Conservation (phyloP, 1,139 yeast species). For the Yamadazyma aaseri region DNA sequence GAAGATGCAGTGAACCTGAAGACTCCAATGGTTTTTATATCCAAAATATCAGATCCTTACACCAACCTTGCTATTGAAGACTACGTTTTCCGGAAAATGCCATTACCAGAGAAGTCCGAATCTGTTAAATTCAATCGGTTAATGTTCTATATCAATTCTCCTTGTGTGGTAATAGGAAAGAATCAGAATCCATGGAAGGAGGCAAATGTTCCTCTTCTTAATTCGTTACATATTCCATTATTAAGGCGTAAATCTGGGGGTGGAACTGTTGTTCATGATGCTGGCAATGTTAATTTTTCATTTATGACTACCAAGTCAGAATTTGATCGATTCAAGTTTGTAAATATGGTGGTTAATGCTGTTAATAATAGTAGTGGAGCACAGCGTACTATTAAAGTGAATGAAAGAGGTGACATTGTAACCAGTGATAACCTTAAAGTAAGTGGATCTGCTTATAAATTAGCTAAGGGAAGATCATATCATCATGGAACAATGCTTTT, state of each 20-base stretch:
- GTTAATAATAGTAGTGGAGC: constrained; percentile 34
- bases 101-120: constrained; percentile 29
- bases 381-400: constrained; percentile 37
- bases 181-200: constrained; percentile 96
- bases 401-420: constrained; percentile 78
- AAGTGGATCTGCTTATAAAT: constrained; percentile 89
- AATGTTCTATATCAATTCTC: constrained; percentile 70
- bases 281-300: constrained; percentile 88
- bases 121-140: constrained; percentile 46
- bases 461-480: constrained; percentile 78
- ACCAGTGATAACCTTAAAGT: constrained; percentile 54
- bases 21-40: constrained; percentile 40
- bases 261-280: constrained; percentile 94
- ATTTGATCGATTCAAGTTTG: constrained; percentile 66
- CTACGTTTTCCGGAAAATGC: constrained; percentile 66
- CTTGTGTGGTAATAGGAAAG: constrained; percentile 93
- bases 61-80: constrained; percentile 82
- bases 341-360: constrained; percentile 50
- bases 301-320: constrained; percentile 68
- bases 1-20: constrained; percentile 17
- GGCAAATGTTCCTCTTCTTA: constrained; percentile 61
- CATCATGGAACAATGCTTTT: constrained; percentile 97
- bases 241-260: constrained; percentile 89
- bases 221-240: constrained; percentile 58
- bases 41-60: constrained; percentile 61